Conservation (phyloP, 2,329 filamentous ascomycete genomes). For the Fusarium miscanthi region DNA sequence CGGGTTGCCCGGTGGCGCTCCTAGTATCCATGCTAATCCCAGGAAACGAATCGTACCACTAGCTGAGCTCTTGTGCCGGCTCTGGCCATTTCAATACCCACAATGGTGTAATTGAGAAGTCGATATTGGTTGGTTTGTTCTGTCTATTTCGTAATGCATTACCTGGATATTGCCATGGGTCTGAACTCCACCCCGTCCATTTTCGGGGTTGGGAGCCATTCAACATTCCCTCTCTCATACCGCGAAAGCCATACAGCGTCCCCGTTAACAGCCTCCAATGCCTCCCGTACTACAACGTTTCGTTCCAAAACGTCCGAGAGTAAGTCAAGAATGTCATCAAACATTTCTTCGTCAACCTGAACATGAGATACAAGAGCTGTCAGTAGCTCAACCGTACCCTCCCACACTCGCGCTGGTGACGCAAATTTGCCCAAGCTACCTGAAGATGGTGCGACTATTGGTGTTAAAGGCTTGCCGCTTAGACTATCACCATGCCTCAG, state of each 20-base stretch:
- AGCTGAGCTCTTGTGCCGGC: conserved; percentile 23
- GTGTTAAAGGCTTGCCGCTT: conserved; percentile 24
- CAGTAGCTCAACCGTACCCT: conserved; percentile 68
- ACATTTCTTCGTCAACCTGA: conserved; percentile 72
- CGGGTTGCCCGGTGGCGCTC: conserved; percentile 27
- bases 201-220: conserved; percentile 52
- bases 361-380: conserved; percentile 71
- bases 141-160: conserved; percentile 7
- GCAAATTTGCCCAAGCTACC: conserved; percentile 67
- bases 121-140: conserved; percentile 12
- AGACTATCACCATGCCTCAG: conserved; percentile 42
- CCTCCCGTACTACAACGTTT: conserved; percentile 61
- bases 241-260: conserved; percentile 82
- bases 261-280: conserved; percentile 72
- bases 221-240: conserved; percentile 58
- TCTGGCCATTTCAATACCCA: conserved; percentile 18
- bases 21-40: conserved; percentile 23
- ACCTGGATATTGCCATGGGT: conserved; percentile 40
- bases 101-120: conserved; percentile 16
- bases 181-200: conserved; percentile 58
- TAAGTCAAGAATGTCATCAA: conserved; percentile 76
- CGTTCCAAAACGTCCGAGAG: conserved; percentile 62
- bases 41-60: conserved; percentile 19
- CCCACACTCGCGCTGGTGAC: conserved; percentile 72
- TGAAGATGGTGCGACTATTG: conserved; percentile 23